These are phyloP conservation scores for Huntiella abstrusa DNA, from an alignment of 2,329 filamentous ascomycete genomes.

Conservation along the genomic window DNA sequence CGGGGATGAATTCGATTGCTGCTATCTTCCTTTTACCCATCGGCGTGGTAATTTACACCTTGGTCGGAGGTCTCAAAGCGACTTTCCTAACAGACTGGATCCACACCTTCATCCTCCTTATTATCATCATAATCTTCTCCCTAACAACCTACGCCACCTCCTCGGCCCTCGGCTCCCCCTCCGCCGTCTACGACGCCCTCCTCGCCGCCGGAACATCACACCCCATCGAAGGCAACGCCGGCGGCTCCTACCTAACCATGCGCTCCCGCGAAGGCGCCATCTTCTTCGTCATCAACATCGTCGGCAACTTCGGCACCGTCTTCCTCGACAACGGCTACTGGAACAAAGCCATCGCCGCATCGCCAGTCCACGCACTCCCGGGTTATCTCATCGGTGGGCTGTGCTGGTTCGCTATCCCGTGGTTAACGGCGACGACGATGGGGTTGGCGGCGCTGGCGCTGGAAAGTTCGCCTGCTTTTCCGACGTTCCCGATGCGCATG, in stretches of 20 bases:
- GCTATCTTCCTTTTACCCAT: constrained; percentile 75
- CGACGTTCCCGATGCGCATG: constrained; percentile 57
- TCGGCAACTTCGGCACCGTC: constrained; percentile 69
- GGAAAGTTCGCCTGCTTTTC: constrained; percentile 53
- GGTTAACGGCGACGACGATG: constrained; percentile 77
- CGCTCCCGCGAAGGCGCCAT: constrained; percentile 59
- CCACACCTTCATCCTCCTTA: constrained; percentile 66
- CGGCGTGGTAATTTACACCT: constrained; percentile 49
- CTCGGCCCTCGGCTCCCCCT: constrained; percentile 52
- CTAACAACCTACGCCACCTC: constrained; percentile 66
- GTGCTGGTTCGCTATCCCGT: constrained; percentile 84
- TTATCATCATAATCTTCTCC: constrained; percentile 73
- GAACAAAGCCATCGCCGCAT: constrained; percentile 83
- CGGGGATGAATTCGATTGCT: constrained; percentile 41
- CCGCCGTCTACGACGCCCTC: constrained; percentile 60
- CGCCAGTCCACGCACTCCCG: constrained; percentile 66
- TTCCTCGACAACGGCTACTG: constrained; percentile 82
- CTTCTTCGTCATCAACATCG: constrained; percentile 78
- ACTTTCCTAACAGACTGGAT: constrained; percentile 76
- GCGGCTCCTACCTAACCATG: constrained; percentile 79
- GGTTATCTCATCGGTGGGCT: constrained; percentile 78
- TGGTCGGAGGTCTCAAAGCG: constrained; percentile 63
- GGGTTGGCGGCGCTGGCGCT: constrained; percentile 65
- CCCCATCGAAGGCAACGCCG: constrained; percentile 61
- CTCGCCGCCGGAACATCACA: constrained; percentile 47